Evolutionary conservation across 2,329 filamentous ascomycete genomes (phyloP).

Genomic region (Huntiella moniliformis): DNA sequence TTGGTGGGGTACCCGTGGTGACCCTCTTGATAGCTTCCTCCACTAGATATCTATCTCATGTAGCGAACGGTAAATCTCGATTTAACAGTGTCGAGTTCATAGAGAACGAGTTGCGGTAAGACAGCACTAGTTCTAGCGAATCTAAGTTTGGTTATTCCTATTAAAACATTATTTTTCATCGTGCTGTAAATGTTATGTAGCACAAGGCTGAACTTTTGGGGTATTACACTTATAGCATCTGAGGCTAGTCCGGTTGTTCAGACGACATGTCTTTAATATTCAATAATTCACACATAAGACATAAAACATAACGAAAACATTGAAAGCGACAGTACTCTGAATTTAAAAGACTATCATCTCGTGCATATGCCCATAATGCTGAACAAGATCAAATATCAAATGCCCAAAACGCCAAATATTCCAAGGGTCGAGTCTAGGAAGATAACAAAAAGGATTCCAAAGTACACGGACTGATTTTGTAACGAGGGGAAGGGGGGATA

Average conservation of each 20-base stretch:
- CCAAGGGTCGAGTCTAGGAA: not conserved
- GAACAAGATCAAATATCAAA: conserved; percentile 12
- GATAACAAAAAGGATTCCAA: not conserved
- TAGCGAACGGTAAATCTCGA: not conserved
- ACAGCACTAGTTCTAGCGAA: too few relatives aligned
- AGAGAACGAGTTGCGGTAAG: not conserved
- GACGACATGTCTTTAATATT: not conserved
- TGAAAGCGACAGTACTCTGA: conserved; percentile 8
- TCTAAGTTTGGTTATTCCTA: too few relatives aligned
- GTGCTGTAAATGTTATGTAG: too few relatives aligned
- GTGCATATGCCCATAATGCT: conserved; percentile 11
- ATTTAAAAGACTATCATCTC: conserved; percentile 10
- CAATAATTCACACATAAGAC: not conserved
- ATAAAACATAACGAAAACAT: not conserved
- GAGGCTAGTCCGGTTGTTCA: too few relatives aligned
- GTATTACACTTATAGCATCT: too few relatives aligned
- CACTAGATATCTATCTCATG: conserved; percentile 5
- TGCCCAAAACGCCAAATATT: conserved; percentile 10
- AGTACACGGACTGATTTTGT: conserved; percentile 1
- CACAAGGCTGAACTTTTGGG: too few relatives aligned
- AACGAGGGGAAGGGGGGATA: not conserved
- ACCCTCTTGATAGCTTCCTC: conserved; percentile 52
- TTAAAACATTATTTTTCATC: too few relatives aligned
- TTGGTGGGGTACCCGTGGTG: conserved; percentile 93
- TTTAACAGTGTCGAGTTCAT: conserved; percentile 1